A percentile compares a stretch with the other conserved stretches of the same genome.
Conservation (phyloP, 2,329 filamentous ascomycete genomes). For the Trichoderma sp. region DNA sequence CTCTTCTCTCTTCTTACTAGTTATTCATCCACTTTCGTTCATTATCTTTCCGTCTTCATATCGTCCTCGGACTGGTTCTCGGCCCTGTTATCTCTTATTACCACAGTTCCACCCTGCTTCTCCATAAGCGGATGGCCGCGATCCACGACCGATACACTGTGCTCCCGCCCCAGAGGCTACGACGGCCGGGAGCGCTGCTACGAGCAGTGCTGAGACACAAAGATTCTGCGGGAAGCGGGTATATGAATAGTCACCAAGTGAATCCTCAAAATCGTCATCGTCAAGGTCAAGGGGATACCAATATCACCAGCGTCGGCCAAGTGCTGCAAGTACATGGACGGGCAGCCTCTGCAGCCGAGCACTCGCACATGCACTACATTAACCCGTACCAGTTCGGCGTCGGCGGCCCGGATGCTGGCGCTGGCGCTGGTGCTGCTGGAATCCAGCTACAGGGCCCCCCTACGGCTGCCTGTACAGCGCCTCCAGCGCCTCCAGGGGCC, state of each 20-base stretch:
- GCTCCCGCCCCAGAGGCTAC: conserved; percentile 18
- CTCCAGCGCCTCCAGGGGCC: conserved; percentile 7
- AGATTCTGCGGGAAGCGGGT: conserved; percentile 17
- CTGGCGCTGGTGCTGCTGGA: background rate
- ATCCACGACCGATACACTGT: conserved; percentile 20
- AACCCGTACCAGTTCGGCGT: background rate
- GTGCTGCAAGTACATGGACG: background rate
- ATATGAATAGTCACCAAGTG: background rate
- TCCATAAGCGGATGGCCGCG: conserved; percentile 19
- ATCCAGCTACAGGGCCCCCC: conserved; percentile 5
- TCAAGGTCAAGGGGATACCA: background rate
- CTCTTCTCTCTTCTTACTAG: background rate
- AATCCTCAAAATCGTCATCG: background rate
- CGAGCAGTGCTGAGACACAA: conserved; percentile 20
- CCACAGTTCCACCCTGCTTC: background rate
- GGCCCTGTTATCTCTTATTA: background rate
- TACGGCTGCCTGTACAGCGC: background rate
- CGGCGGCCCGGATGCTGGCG: background rate
- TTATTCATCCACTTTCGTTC: background rate
- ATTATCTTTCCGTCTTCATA: background rate
- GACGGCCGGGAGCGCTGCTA: conserved; percentile 21
- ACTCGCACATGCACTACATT: background rate
- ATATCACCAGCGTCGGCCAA: background rate
- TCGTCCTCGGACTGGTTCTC: background rate
- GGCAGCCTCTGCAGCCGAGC: background rate